Base-by-base conservation (phyloP, 2,329 filamentous ascomycete genomes). In the Leptographium flavum region DNA sequence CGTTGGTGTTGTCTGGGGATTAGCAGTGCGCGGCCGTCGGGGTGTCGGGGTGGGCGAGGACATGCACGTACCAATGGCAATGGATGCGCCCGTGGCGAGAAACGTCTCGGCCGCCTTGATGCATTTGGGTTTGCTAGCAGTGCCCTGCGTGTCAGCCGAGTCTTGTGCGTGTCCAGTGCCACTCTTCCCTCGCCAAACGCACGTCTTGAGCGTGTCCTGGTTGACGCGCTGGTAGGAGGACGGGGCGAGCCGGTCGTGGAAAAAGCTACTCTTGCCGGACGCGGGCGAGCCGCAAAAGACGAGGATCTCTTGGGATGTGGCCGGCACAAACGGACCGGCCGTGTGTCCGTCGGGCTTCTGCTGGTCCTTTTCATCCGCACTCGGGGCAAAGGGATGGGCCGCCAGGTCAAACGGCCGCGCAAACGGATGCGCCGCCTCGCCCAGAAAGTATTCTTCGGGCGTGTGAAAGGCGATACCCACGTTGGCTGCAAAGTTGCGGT, bases 191-290 rank as follows among this genome's bases (percentile, higher is more conserved):
- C 17, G n/a, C 17, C 6, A 2, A 11, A 53, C 58, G 7, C 22
- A 60, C 60, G 76, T 81, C 62, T 94, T 94, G 39, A 95, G 69
- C 2, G 72, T 75, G 61, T 96, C 92, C 64, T 96, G 92, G 55
- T 96, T 98, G 27, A 95, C 76, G 40, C 92, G 76, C 57, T 78
- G 74, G 58, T 94, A 96, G 4, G 80, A 83, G 25, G 92, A 63
- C 22, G 83, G 83, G 58, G 87, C 71, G 31, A 96, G 66, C 51
- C 83, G 67, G 50, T 73, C 79, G 77, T 81, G 86, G 63, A 82
- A 95, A 56, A 92, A 94, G 0, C 87, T 90, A 33, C 86, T 94
- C 63, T 98, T 96, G 17, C 92, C 92, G 3, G 87, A 79, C 1
- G 85, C 88, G 0, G 92, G 92, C 40, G 84, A 86, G 1, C 92